Evolutionary conservation across 2,329 filamentous ascomycete genomes (phyloP), one percentile per base, ranked within the genome.

Genomic region (Aspergillus aculeatinus): DNA sequence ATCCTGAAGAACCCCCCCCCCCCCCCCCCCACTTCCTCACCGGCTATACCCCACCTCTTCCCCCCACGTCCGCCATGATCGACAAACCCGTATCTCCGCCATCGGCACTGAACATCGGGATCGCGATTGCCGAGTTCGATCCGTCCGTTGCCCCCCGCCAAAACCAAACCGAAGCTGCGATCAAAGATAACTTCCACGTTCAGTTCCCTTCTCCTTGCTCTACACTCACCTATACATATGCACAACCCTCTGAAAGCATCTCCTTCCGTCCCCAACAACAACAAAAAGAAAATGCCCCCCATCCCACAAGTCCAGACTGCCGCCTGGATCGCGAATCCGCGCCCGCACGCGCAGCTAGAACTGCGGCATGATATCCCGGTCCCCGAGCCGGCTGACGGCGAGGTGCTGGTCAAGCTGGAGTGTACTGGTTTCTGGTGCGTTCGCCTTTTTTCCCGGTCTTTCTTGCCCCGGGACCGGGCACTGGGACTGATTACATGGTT

Each of bases 351-450:
- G 42, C 68, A 69, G 33, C 69, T 77, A n/a, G 63, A 70, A n/a
- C 72, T 77, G 59, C 68, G 73, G 31, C 59, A 72, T 25, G 73
- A 71, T 31, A 67, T 74, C 5, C 61, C 69, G 23, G 68, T 78
- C 9, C 70, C 76, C 16, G 60, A 69, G 10, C 75, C 74, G 1
- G 63, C 61, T 10, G 56, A 69, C 0, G 67, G 74, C 14, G 74
- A 79, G 60, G 64, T 78, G 21, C 67, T 78, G 21, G 70, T 78
- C 14, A 75, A 77, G 62, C 62, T 78, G 51, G 75, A 78, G 61
- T 77, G 68, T 61, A 76, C 72, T 4, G 76, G 76, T 1, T 75
- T 78, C 54, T 78, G 76, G 65, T 67, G 25, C 5, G 48, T 9
- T n/a, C 1, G 6, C 27, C 14, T 35, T 35, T 35, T 35, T 11